Percentiles rank a stretch among this genome's conserved stretches.
Evolutionary conservation across 306 rosid genomes (phyloP).

Genomic region (Pyrus betulifolia): DNA sequence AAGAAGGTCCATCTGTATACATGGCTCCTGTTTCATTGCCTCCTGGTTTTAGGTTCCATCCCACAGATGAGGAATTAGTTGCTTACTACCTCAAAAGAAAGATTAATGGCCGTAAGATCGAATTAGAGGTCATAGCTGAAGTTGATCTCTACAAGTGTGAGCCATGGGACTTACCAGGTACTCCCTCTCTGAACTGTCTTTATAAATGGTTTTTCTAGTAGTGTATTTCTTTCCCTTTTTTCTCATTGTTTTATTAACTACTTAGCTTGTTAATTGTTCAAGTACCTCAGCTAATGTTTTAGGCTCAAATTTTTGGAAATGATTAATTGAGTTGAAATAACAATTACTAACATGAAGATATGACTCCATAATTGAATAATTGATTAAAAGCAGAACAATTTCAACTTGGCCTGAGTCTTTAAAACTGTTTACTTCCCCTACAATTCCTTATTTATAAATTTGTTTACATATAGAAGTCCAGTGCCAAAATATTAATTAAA

Average conservation of each 20-base stretch:
- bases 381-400: too few species aligned
- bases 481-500: not conserved
- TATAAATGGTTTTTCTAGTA: not conserved
- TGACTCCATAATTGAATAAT: too few species aligned
- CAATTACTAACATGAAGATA: too few species aligned
- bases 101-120: slow-evolving; percentile 75
- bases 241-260: not conserved
- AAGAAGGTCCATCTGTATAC: slow-evolving; percentile 21
- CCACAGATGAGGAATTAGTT: slow-evolving; percentile 89
- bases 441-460: not conserved
- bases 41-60: slow-evolving; percentile 92
- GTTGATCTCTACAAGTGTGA: slow-evolving; percentile 97
- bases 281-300: too few species aligned
- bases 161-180: slow-evolving; percentile 98
- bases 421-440: not conserved
- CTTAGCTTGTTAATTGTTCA: not conserved
- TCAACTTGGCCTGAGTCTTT: not conserved
- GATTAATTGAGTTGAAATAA: too few species aligned
- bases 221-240: not conserved
- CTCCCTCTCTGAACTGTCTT: not conserved
- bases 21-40: slow-evolving; percentile 93
- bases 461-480: too few species aligned
- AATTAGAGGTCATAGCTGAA: slow-evolving; percentile 86
- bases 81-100: slow-evolving; percentile 88
- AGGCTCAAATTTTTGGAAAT: too few species aligned